Evolutionary conservation across 352 stramenopile genomes (phyloP).

Genomic region (Pythium folliculosum): DNA sequence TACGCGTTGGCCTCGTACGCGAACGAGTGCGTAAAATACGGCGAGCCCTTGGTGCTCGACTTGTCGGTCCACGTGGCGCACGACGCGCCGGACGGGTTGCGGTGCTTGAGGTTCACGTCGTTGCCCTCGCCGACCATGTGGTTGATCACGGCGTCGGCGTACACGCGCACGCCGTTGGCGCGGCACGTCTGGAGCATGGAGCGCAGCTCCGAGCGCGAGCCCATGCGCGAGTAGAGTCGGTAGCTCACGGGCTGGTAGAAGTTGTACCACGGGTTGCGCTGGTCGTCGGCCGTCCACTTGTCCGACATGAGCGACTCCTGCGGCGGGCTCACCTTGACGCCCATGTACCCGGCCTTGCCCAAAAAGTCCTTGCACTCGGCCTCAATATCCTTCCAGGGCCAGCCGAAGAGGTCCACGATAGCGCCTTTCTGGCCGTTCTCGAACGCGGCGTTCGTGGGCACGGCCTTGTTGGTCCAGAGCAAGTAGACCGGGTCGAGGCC

Average conservation of each 20-base stretch:
- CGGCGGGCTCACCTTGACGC: conserved; percentile 69
- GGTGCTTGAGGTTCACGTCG: conserved; percentile 27
- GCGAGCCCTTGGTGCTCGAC: conserved; percentile 26
- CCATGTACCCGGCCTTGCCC: conserved; percentile 66
- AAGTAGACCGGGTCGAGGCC: conserved; percentile 67
- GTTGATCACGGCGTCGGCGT: conserved; percentile 37
- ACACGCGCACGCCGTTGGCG: conserved; percentile 59
- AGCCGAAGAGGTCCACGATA: conserved; percentile 72
- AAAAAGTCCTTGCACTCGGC: conserved; percentile 62
- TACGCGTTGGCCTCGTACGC: conserved; percentile 45
- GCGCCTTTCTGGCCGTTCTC: conserved; percentile 56
- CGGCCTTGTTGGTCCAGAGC: conserved; percentile 48
- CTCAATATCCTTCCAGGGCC: conserved; percentile 65
- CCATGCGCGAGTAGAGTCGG: conserved; percentile 56
- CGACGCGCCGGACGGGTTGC: conserved; percentile 8
- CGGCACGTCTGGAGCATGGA: conserved; percentile 72
- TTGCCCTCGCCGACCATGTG: conserved; percentile 38
- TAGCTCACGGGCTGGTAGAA: conserved; percentile 72
- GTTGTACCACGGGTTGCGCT: conserved; percentile 74
- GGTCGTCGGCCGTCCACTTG: conserved; percentile 33
- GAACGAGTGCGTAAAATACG: conserved; percentile 38
- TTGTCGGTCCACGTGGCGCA: conserved; percentile 28
- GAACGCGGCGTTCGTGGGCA: conserved; percentile 37
- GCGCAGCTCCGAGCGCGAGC: conserved; percentile 47
- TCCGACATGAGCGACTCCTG: conserved; percentile 61